phyloP scores from a whole-genome alignment of 176 grass and related monocot species.

The Pontederia paniculata region DNA sequence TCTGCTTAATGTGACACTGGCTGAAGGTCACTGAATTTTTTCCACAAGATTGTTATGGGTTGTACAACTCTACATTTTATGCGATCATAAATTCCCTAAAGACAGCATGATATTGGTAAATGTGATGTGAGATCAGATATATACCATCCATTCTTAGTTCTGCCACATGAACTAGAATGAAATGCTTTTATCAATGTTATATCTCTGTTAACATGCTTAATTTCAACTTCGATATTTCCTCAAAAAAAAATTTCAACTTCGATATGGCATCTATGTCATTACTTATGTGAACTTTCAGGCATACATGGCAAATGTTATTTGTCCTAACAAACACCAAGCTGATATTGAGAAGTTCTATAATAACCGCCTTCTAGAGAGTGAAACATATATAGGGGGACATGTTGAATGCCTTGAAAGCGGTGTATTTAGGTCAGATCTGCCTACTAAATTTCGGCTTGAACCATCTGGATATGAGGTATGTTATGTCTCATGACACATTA shows the following conservation, averaged over 20 bases:
- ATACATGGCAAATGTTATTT: slow-evolving; percentile 80
- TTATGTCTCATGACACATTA: no score
- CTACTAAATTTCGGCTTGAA: slow-evolving; percentile 86
- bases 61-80: no score
- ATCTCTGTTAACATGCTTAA: not conserved
- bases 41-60: no score
- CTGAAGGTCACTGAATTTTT: no score
- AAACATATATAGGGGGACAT: slow-evolving; percentile 97
- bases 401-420: slow-evolving; percentile 99
- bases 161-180: no score
- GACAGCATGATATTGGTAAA: no score
- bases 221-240: not conserved
- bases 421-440: slow-evolving; percentile 98
- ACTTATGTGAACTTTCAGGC: slow-evolving; percentile 52
- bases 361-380: slow-evolving; percentile 88
- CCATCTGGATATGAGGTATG: slow-evolving; percentile 70
- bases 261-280: not conserved
- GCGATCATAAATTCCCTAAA: no score
- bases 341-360: slow-evolving; percentile 84
- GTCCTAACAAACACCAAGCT: slow-evolving; percentile 95
- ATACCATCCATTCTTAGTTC: no score
- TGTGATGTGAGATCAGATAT: no score
- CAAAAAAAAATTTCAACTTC: not conserved
- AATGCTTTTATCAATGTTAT: no score
- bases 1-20: no score